Evolutionary conservation across 2,329 filamentous ascomycete genomes (phyloP).

Genomic region (Xylaria multiplex): DNA sequence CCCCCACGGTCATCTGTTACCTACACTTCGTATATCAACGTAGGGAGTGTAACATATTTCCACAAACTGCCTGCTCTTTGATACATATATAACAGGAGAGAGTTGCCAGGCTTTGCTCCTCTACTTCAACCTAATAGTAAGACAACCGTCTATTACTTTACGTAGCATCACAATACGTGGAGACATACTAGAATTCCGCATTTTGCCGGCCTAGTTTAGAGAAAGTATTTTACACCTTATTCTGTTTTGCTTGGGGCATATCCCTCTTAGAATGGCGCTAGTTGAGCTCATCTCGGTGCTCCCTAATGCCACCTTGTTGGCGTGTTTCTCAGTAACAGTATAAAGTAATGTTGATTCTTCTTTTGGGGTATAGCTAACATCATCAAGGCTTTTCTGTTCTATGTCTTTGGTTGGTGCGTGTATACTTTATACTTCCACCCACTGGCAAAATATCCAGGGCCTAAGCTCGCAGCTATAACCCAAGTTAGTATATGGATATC

Average conservation of each 20-base stretch:
- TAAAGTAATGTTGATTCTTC: not conserved
- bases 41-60: not conserved
- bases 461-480: conserved; percentile 42
- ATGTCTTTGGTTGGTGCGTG: conserved; percentile 37
- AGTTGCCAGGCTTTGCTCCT: not conserved
- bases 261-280: conserved; percentile 8
- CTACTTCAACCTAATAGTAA: not conserved
- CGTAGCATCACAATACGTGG: not conserved
- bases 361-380: conserved; percentile 15
- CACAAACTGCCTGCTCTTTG: not conserved
- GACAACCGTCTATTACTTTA: not conserved
- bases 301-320: not conserved
- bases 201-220: too few relatives aligned
- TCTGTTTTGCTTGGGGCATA: too few relatives aligned
- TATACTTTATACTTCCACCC: conserved; percentile 46
- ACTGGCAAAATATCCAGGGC: conserved; percentile 45
- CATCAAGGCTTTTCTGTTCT: conserved; percentile 24
- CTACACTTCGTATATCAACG: not conserved
- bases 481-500: conserved; percentile 35
- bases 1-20: not conserved
- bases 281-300: conserved; percentile 5
- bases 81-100: not conserved
- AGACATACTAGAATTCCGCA: conserved; percentile 1
- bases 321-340: conserved; percentile 5
- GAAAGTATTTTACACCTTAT: too few relatives aligned